Conservation (phyloP, 768 basidiomycete genomes). For the Boletus sp. region DNA sequence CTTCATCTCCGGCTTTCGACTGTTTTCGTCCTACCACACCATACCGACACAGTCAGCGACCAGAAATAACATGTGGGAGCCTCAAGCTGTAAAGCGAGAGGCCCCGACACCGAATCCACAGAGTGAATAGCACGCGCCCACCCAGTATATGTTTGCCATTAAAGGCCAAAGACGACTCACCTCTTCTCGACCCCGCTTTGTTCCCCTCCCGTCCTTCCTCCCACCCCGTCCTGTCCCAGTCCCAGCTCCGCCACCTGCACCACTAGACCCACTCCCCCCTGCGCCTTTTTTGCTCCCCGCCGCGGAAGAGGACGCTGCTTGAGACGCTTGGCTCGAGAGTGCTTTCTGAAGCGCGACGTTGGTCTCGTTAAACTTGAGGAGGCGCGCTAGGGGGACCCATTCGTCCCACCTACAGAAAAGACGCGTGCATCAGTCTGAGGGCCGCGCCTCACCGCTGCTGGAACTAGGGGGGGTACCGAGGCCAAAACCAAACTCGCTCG, state of each 20-base stretch:
- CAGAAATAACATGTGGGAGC: not conserved
- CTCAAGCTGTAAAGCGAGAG: not conserved
- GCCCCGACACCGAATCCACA: not conserved
- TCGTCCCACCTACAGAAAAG: slow-evolving; percentile 9
- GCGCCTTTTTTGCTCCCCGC: slow-evolving; percentile 27
- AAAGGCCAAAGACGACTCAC: slow-evolving; percentile 35
- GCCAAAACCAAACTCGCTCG: not conserved
- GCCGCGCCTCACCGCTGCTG: not conserved
- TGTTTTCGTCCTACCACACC: slow-evolving; percentile 60
- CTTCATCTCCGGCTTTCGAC: slow-evolving; percentile 85
- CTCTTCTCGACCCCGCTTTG: slow-evolving; percentile 74
- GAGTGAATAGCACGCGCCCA: not conserved
- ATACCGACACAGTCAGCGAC: not conserved
- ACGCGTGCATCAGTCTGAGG: not conserved
- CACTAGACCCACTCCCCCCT: slow-evolving; percentile 24
- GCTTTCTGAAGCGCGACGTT: slow-evolving; percentile 76
- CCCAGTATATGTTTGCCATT: not conserved
- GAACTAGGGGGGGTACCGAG: not conserved
- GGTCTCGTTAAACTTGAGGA: slow-evolving; percentile 81
- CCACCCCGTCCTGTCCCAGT: slow-evolving; percentile 30
- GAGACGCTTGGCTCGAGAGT: slow-evolving; percentile 47
- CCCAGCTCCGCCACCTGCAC: slow-evolving; percentile 22
- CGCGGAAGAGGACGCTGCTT: slow-evolving; percentile 37
- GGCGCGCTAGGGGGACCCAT: slow-evolving; percentile 79
- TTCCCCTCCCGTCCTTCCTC: slow-evolving; percentile 64